Conservation (phyloP, 148 eudicot species). For the Chenopodium album region DNA sequence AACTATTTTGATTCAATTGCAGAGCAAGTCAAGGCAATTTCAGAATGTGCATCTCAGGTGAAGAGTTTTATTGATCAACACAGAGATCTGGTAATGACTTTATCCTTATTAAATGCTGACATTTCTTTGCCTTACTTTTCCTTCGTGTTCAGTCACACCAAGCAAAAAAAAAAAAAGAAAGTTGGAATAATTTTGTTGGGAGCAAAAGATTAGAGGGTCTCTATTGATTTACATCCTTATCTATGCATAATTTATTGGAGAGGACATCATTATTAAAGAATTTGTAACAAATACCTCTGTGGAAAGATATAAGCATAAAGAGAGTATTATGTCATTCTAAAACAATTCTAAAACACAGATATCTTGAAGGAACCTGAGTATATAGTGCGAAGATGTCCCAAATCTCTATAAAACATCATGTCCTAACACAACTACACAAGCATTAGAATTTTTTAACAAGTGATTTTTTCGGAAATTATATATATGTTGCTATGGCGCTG, state of each 20-base stretch:
- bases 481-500: neutral
- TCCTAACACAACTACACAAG: neutral
- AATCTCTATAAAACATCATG: neutral
- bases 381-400: neutral
- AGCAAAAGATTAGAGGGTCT: neutral
- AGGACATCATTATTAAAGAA: neutral
- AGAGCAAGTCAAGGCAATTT: slow-evolving; percentile 80
- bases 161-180: neutral
- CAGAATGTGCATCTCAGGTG: slow-evolving; percentile 64
- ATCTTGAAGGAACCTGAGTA: neutral
- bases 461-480: neutral
- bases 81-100: slow-evolving; percentile 48
- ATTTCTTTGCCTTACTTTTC: neutral
- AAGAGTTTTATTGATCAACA: slow-evolving; percentile 51
- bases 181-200: neutral
- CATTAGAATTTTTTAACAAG: neutral
- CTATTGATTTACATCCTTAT: neutral
- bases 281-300: neutral
- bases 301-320: neutral
- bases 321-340: neutral
- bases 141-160: neutral
- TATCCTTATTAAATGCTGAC: neutral
- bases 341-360: neutral
- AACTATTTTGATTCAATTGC: slow-evolving; percentile 52
- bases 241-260: neutral